Evolutionary conservation across 2,329 filamentous ascomycete genomes (phyloP).

Genomic region (Sarocladium brachiariae): DNA sequence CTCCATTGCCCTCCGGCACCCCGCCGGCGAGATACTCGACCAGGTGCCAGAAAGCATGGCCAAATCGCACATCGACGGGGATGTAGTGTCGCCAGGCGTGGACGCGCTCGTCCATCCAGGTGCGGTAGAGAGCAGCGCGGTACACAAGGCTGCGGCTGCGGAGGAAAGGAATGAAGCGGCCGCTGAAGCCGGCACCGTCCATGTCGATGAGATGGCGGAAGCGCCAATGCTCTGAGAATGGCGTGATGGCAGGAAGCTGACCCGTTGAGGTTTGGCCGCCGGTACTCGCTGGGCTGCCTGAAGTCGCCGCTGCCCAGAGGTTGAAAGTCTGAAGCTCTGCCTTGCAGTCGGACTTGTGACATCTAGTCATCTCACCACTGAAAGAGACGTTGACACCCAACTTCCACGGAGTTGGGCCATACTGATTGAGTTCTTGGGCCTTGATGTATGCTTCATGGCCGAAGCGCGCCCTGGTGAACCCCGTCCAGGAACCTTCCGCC

Average conservation of each 20-base stretch:
- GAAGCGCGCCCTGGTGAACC: slow-evolving; percentile 63
- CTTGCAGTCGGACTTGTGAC: slow-evolving; percentile 38
- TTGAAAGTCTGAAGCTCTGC: slow-evolving; percentile 25
- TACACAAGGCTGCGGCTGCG: slow-evolving; percentile 58
- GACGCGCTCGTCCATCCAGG: slow-evolving; percentile 58
- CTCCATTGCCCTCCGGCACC: slow-evolving; percentile 9
- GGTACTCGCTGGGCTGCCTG: neutral
- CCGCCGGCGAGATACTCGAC: slow-evolving; percentile 16
- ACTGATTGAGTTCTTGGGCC: slow-evolving; percentile 17
- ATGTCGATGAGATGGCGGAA: slow-evolving; percentile 64
- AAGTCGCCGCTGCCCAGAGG: slow-evolving; percentile 26
- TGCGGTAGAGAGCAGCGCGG: slow-evolving; percentile 53
- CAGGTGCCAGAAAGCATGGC: slow-evolving; percentile 56
- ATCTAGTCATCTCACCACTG: slow-evolving; percentile 33
- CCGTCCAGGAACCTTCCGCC: slow-evolving; percentile 39
- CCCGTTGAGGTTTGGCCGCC: neutral
- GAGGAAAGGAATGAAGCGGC: slow-evolving; percentile 61
- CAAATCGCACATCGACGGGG: slow-evolving; percentile 45
- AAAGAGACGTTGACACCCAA: slow-evolving; percentile 29
- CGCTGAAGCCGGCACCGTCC: slow-evolving; percentile 61
- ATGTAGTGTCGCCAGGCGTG: slow-evolving; percentile 58
- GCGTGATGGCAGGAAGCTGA: slow-evolving; percentile 5
- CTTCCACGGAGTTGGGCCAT: slow-evolving; percentile 11
- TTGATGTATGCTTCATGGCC: slow-evolving; percentile 44
- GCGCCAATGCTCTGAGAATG: slow-evolving; percentile 38